phyloP scores from a whole-genome alignment of 2,329 filamentous ascomycete genomes.

The Capronia americana region DNA sequence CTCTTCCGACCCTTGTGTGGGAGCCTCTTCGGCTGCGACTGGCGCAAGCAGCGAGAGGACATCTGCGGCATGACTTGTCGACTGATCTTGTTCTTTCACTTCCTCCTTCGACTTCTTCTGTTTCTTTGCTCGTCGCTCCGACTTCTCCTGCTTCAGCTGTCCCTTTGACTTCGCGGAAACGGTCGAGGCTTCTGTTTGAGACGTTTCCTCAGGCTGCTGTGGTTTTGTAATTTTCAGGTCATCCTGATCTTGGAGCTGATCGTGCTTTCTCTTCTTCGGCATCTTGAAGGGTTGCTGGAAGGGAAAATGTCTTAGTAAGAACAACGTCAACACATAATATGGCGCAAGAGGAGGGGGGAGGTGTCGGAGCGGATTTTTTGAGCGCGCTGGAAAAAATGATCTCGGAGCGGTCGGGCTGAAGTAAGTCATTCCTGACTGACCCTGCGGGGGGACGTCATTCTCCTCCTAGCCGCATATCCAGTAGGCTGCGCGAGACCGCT shows the following conservation, averaged over 20 bases:
- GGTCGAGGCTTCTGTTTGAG: background rate
- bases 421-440: background rate
- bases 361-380: background rate
- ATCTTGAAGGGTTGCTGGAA: constrained; percentile 19
- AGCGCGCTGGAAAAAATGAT: constrained; percentile 9
- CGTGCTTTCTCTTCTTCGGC: constrained; percentile 35
- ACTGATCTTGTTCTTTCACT: constrained; percentile 8
- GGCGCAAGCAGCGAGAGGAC: background rate
- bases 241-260: constrained; percentile 20
- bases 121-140: constrained; percentile 39
- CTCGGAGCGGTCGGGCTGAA: constrained; percentile 13
- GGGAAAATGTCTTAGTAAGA: constrained; percentile 11
- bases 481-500: background rate
- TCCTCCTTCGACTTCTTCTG: constrained; percentile 30
- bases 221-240: constrained; percentile 16
- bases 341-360: background rate
- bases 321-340: background rate
- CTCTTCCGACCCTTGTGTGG: background rate
- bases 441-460: background rate
- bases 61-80: background rate
- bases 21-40: background rate
- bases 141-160: constrained; percentile 35
- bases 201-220: constrained; percentile 11
- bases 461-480: background rate
- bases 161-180: constrained; percentile 28